Evolutionary conservation across 139 green algal species (phyloP), one percentile per base, ranked within the genome.

Genomic region (Picochlorum sp.): DNA sequence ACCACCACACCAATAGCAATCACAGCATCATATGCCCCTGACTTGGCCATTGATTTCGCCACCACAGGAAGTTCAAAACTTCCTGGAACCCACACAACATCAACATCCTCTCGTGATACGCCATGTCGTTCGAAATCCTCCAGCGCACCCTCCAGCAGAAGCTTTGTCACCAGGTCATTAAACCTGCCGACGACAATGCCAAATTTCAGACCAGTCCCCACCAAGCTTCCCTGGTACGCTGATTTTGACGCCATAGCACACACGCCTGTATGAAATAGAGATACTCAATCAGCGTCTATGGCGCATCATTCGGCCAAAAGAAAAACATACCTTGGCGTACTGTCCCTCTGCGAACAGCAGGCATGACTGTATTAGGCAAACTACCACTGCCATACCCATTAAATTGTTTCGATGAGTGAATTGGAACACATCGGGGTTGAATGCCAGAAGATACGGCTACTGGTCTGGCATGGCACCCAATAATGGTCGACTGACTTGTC

Each of bases 81-180:
- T 30, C 92, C 92, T 26, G 92, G 92, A 10, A 98, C 92, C 87
- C 88, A 97, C 16, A 71, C 83, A 4, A 96, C 47, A 57, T 97
- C 87, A 0, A 95, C 66, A 47, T 88, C 74, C 0, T 75, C 62
- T 2, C 69, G 45, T 3, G 56, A 77, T 16, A 75, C 73, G 6
- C 87, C 86, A 57, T 96, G 82, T 23, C 76, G 62, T 26, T 78
- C n/a, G n/a, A 98, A 86, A 1, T 74, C 63, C 28, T 86, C 89
- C 41, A 89, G 52, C 0, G 82, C 85, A 0, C 92, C 92, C 45
- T 91, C 84, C 28, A 97, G 73, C 21, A 98, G 77, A 47, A 77
- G 69, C 68, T 90, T 90, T n/a, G 92, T 98, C 15, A 98, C 83
- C 1, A 98, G 71, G 62, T 90, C 86, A 77, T 98, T 98, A 82